Evolutionary conservation across 169 alveolate species (phyloP), one percentile per base, ranked within the genome.

Genomic region (Cryptosporidium ryanae): DNA sequence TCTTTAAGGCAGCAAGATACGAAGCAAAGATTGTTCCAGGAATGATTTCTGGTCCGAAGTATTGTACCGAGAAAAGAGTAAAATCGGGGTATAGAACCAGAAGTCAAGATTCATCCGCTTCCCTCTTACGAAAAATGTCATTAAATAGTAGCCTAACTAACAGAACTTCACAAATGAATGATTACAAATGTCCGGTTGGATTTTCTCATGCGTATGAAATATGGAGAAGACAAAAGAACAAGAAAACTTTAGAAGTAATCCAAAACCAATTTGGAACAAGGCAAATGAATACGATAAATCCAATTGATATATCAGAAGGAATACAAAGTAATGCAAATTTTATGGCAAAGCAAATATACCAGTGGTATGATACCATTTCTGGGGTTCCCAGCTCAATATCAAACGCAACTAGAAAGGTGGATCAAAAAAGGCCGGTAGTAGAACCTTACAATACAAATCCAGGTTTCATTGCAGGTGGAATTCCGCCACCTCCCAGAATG

Each of bases 381-480:
- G 63, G 32, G 21, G 76, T 76, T 43, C 87, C 87, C 12, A 55
- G 4, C 21, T 5, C 71, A 29, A 13, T 76, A 15, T 43, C 55
- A 13, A 76, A 61, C 34, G 25, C 64, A 23, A 61, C 87, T 15
- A 76, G 50, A 23, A 52, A 76, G 23, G 46, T 32, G 4, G 63
- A 59, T 46, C 44, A 34, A 12, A n/a, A 46, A 15, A 25, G 13
- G 3, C 87, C 87, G 1, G 27, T 31, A 54, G 44, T 76, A 17
- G 87, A 76, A 12, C 48, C 61, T 25, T 61, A 55, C 5, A 76
- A 76, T 21, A 76, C 31, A 23, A 76, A 61, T 18, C 87, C 87
- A 25, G 71, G 87, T 15, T 76, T 76, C 38, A 76, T 76, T 38
- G 87, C 87, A n/a, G 87, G 87, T 7, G 87, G 87, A 1, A 76